phyloP scores from a whole-genome alignment of 2,329 filamentous ascomycete genomes.

The Fusarium sublunatum region DNA sequence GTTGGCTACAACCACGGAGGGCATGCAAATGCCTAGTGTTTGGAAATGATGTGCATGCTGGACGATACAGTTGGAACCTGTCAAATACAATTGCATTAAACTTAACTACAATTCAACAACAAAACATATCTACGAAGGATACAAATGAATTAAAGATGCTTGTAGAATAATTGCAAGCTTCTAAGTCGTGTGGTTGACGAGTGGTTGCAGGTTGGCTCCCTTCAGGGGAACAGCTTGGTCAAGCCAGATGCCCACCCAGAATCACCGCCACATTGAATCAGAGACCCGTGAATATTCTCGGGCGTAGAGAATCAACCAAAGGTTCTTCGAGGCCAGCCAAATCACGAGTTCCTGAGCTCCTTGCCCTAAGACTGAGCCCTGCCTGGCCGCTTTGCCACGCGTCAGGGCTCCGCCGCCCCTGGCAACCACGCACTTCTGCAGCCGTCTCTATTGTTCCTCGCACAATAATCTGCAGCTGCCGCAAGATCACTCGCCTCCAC shows the following conservation, averaged over 20 bases:
- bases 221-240: slow-evolving; percentile 20
- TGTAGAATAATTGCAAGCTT: not conserved
- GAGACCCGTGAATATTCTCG: not conserved
- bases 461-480: not conserved
- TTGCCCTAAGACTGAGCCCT: too few species aligned
- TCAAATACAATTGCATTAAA: not conserved
- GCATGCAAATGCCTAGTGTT: not conserved
- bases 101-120: not conserved
- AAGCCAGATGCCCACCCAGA: not conserved
- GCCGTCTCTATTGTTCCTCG: not conserved
- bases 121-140: rapidly evolving
- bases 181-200: not conserved
- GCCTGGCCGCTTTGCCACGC: not conserved
- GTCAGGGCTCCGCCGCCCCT: slow-evolving; percentile 2
- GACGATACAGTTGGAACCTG: not conserved
- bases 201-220: not conserved
- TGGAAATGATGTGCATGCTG: not conserved
- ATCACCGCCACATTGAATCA: not conserved
- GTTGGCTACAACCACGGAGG: not conserved
- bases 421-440: not conserved
- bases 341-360: not conserved
- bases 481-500: slow-evolving; percentile 25
- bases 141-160: not conserved
- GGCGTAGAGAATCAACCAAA: not conserved
- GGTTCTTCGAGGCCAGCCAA: not conserved